Conservation (phyloP, 495 filamentous ascomycete species). For the Aspergillus cristatus region DNA sequence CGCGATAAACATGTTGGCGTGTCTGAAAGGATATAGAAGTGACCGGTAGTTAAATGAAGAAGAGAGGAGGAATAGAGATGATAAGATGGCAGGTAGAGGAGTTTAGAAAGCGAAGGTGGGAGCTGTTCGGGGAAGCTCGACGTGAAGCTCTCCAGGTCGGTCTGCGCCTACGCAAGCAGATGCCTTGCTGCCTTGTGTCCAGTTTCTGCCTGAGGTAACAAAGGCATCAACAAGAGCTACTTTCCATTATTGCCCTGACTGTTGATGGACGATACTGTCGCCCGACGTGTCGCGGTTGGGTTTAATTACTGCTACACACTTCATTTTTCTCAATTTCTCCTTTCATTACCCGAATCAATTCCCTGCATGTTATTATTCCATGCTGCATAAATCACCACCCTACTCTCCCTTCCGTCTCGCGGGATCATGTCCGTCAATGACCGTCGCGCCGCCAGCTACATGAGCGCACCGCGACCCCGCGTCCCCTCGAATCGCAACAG, state of each 20-base stretch:
- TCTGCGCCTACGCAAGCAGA: slow-evolving; percentile 38
- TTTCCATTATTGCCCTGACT: too few relatives aligned
- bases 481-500: slow-evolving; percentile 35
- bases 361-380: too few relatives aligned
- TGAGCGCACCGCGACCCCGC: slow-evolving; percentile 40
- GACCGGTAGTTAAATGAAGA: slow-evolving; percentile 1
- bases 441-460: slow-evolving; percentile 32
- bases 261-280: not conserved
- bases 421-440: slow-evolving; percentile 40
- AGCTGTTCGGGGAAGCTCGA: slow-evolving; percentile 17
- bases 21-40: slow-evolving; percentile 8
- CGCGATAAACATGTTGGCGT: slow-evolving; percentile 92
- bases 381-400: slow-evolving; percentile 17
- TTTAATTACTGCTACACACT: slow-evolving; percentile 1
- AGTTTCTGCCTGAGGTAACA: slow-evolving; percentile 16
- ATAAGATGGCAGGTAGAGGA: slow-evolving; percentile 4
- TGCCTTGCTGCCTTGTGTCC: slow-evolving; percentile 22
- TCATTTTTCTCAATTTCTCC: too few relatives aligned
- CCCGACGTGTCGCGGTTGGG: not conserved
- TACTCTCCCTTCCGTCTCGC: slow-evolving; percentile 9
- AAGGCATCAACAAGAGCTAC: slow-evolving; percentile 19
- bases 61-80: slow-evolving; percentile 1
- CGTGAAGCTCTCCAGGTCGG: slow-evolving; percentile 21
- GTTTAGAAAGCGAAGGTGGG: slow-evolving; percentile 6
- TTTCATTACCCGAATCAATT: too few relatives aligned